Percentiles rank a stretch among this genome's conserved stretches.
Conservation (phyloP, 176 grass and related monocot genomes). For the Ampelocalamus luodianensis region DNA sequence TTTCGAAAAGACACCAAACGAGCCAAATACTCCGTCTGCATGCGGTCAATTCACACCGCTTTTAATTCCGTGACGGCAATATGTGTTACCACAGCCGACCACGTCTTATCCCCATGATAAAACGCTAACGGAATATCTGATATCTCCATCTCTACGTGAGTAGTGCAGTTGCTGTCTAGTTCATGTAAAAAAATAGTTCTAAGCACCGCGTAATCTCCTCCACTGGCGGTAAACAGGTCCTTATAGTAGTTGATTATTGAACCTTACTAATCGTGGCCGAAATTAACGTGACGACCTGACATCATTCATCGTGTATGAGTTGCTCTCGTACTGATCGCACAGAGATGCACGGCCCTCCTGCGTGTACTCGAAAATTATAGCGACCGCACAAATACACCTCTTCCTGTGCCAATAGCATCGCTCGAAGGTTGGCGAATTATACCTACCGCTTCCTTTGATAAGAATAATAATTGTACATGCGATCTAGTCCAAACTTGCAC, state of each 20-base stretch:
- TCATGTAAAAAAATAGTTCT: too few species aligned
- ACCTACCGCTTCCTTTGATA: neutral
- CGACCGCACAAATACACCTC: too few species aligned
- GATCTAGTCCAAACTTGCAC: too few species aligned
- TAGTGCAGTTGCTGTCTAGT: neutral
- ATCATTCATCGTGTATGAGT: too few species aligned
- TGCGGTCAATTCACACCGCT: slow-evolving; percentile 24
- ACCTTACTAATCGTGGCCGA: neutral
- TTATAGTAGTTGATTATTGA: neutral
- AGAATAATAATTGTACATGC: neutral
- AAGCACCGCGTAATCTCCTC: neutral
- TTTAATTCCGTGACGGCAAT: neutral
- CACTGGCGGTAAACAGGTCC: neutral
- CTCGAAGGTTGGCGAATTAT: slow-evolving; percentile 26
- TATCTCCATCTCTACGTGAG: slow-evolving; percentile 15
- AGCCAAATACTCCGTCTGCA: neutral
- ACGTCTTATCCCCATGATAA: slow-evolving; percentile 27
- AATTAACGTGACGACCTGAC: too few species aligned
- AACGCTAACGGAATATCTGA: slow-evolving; percentile 27
- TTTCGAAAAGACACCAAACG: too few species aligned
- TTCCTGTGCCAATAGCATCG: neutral
- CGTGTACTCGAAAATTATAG: neutral
- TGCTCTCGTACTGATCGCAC: neutral
- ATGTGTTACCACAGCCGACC: slow-evolving; percentile 42
- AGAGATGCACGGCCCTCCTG: neutral